Evolutionary conservation across 176 grass and related monocot species (phyloP).

Genomic region (Zoysia japonica): DNA sequence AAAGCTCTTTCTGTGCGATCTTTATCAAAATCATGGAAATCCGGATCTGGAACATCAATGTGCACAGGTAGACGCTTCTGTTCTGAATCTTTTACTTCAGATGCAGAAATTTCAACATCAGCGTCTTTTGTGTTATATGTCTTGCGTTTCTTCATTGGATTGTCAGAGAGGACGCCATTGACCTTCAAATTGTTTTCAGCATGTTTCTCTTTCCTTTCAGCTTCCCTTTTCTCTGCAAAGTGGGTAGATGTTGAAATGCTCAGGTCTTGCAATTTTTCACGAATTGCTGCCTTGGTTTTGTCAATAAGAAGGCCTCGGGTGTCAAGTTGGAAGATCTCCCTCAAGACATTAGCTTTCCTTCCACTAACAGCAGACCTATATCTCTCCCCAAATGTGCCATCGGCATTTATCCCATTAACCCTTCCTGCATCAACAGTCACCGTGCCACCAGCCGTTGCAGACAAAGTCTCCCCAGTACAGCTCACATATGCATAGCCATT

Average conservation of each 20-base stretch:
- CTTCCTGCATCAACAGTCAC: conserved; percentile 25
- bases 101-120: conserved; percentile 17
- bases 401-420: conserved; percentile 7
- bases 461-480: not conserved
- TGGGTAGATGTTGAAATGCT: conserved; percentile 33
- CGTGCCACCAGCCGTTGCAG: conserved; percentile 14
- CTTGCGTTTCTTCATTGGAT: conserved; percentile 25
- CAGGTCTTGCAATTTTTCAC: conserved; percentile 47
- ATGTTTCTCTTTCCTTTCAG: conserved; percentile 24
- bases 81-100: conserved; percentile 34
- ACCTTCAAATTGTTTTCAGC: conserved; percentile 12
- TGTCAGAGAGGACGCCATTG: not conserved
- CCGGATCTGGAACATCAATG: conserved; percentile 65
- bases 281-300: conserved; percentile 46
- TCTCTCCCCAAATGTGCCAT: conserved; percentile 31
- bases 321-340: conserved; percentile 59
- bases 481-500: conserved; percentile 20
- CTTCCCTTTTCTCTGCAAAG: conserved; percentile 17
- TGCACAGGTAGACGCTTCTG: conserved; percentile 40
- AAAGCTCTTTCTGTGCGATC: conserved; percentile 66
- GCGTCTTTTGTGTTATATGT: conserved; percentile 32
- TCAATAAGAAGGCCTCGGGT: conserved; percentile 46
- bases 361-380: conserved; percentile 35
- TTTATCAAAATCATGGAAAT: conserved; percentile 75
- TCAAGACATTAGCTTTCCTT: conserved; percentile 55